A percentile compares a stretch with the other conserved stretches of the same genome.
Conservation (phyloP, 2,329 filamentous ascomycete genomes). For the Alternaria consortialis region DNA sequence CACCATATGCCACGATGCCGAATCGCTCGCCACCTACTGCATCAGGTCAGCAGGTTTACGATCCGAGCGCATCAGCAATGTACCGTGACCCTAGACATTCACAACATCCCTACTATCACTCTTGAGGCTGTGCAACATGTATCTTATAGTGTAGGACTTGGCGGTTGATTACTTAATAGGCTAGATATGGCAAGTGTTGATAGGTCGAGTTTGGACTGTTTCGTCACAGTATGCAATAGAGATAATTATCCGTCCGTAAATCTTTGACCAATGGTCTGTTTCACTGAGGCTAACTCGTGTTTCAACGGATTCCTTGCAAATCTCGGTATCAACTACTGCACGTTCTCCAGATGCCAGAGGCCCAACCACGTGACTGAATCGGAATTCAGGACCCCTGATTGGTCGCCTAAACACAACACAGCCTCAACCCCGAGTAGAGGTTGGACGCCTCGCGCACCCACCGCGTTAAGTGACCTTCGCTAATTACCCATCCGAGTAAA, state of each 20-base stretch:
- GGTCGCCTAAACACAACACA: conserved; percentile 8
- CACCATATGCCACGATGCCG: conserved; percentile 21
- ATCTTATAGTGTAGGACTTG: conserved; percentile 10
- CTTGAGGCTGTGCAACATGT: conserved; percentile 30
- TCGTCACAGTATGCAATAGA: neutral
- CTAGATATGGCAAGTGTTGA: neutral
- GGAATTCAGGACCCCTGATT: neutral
- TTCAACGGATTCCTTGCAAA: neutral
- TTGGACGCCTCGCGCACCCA: conserved; percentile 8
- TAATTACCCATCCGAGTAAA: neutral
- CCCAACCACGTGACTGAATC: conserved; percentile 4
- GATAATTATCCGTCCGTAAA: neutral
- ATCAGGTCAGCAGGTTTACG: conserved; percentile 22
- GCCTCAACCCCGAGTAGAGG: conserved; percentile 17
- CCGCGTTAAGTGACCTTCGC: neutral
- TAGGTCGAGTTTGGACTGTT: neutral
- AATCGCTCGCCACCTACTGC: conserved; percentile 14
- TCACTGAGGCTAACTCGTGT: neutral
- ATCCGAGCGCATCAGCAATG: conserved; percentile 12
- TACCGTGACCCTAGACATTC: conserved; percentile 33
- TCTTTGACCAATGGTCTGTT: neutral
- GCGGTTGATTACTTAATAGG: conserved; percentile 11
- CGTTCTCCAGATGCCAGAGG: neutral
- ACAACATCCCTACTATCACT: conserved; percentile 29
- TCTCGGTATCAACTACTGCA: neutral